These are phyloP conservation scores for Bocquillonia castaneifolia DNA, from an alignment of 441 rosid species.

Conservation along the genomic window DNA sequence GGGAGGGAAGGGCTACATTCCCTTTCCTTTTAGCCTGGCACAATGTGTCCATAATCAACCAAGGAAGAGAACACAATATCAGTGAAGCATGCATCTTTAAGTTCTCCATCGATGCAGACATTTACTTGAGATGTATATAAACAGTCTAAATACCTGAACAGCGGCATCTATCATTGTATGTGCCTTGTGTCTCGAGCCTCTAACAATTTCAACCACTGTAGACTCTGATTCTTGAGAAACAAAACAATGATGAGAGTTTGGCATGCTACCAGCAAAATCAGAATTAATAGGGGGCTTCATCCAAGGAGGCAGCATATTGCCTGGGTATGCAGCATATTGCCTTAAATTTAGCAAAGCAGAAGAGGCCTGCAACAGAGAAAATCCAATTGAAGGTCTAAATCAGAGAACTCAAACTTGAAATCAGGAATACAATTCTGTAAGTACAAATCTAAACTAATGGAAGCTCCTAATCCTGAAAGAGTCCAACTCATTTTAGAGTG, in stretches of 20 bases:
- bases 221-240: conserved; percentile 63
- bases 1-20: neutral
- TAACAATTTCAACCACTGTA: conserved; percentile 59
- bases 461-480: conserved; percentile 39
- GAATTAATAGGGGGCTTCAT: conserved; percentile 34
- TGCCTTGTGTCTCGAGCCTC: conserved; percentile 64
- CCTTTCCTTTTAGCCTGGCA: neutral
- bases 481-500: conserved; percentile 34
- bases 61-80: neutral
- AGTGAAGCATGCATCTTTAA: neutral
- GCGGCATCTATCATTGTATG: conserved; percentile 82
- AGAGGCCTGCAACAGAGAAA: conserved; percentile 45
- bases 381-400: conserved; percentile 19
- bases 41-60: neutral
- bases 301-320: conserved; percentile 38
- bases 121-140: neutral
- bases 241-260: conserved; percentile 27
- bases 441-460: conserved; percentile 23
- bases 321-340: conserved; percentile 35
- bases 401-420: conserved; percentile 9
- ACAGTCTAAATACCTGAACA: conserved; percentile 49
- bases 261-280: conserved; percentile 27
- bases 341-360: conserved; percentile 39
- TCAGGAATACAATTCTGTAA: neutral
- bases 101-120: neutral